A percentile compares a stretch with the other conserved stretches of the same genome.
Conservation (phyloP, 176 grass and related monocot genomes). For the Puccinellia tenuiflora region DNA sequence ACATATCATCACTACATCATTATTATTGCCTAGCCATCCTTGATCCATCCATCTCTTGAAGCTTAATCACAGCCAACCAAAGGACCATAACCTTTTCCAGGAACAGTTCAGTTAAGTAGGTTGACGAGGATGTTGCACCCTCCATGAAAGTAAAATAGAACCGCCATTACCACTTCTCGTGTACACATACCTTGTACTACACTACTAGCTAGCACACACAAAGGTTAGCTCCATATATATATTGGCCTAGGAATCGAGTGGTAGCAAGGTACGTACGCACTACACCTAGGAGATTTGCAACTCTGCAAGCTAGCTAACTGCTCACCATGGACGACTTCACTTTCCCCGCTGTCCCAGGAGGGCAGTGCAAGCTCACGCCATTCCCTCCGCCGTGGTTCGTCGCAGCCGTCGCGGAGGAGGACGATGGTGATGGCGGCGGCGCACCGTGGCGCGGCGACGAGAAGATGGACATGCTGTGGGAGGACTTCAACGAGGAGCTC, state of each 20-base stretch:
- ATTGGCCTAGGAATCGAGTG: neutral
- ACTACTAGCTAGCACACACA: neutral
- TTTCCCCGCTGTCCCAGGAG: constrained; percentile 44
- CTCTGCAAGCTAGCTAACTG: neutral
- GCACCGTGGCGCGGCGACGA: constrained; percentile 24
- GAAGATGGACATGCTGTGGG: constrained; percentile 98
- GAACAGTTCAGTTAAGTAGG: constrained; percentile 24
- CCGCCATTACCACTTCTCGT: constrained; percentile 22
- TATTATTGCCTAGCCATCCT: neutral
- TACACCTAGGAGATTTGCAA: constrained; percentile 7
- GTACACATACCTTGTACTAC: neutral
- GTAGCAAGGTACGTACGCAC: neutral
- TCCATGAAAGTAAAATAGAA: constrained; percentile 18
- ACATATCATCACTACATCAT: constrained; percentile 16
- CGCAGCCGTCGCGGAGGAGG: neutral
- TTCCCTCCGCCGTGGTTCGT: constrained; percentile 23
- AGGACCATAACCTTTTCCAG: neutral
- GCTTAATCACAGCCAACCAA: neutral
- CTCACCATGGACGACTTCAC: constrained; percentile 75
- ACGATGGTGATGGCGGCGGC: neutral
- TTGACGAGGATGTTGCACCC: constrained; percentile 40
- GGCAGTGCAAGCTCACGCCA: constrained; percentile 14
- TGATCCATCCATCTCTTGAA: constrained; percentile 8
- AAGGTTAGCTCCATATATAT: neutral
- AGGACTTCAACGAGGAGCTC: constrained; percentile 95